A percentile compares a stretch with the other conserved stretches of the same genome.
Conservation (phyloP, 2,329 filamentous ascomycete genomes). For the Cercospora zeina region DNA sequence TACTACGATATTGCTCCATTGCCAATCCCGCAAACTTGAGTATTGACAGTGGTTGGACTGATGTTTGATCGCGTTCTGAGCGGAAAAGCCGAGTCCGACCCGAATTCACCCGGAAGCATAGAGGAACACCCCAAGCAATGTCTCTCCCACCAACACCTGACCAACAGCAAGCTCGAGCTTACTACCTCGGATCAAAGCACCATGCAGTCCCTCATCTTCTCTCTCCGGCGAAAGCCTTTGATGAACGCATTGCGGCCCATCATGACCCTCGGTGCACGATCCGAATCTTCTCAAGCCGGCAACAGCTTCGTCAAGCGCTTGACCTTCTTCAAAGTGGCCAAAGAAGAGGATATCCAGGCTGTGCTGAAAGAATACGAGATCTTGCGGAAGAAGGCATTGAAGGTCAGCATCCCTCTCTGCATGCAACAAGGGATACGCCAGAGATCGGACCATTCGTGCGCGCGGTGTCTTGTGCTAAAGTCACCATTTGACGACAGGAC, state of each 20-base stretch:
- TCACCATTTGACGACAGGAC: conserved; percentile 50
- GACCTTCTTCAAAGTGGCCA: conserved; percentile 56
- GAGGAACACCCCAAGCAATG: not conserved
- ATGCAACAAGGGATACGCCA: not conserved
- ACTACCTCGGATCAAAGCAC: conserved; percentile 3
- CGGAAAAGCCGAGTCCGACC: not conserved
- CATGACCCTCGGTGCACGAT: conserved; percentile 3
- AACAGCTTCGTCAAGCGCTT: conserved; percentile 48
- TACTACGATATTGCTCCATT: not conserved
- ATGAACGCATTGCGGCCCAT: not conserved
- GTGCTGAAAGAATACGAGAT: conserved; percentile 50
- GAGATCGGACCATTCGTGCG: not conserved
- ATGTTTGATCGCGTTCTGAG: not conserved
- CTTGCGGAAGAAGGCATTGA: conserved; percentile 47
- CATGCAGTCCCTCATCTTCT: conserved; percentile 3
- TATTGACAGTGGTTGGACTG: not conserved
- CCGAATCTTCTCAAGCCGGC: conserved; percentile 23
- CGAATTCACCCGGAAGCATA: not conserved
- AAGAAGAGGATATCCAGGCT: conserved; percentile 48
- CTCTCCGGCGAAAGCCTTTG: conserved; percentile 3
- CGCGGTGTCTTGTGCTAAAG: conserved; percentile 7
- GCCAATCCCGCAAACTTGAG: not conserved
- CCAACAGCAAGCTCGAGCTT: conserved; percentile 6
- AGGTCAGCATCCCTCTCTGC: conserved; percentile 37
- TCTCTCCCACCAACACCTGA: not conserved